These are phyloP conservation scores for Hypoxylon perforatum DNA, from an alignment of 495 filamentous ascomycete species.

Conservation along the genomic window DNA sequence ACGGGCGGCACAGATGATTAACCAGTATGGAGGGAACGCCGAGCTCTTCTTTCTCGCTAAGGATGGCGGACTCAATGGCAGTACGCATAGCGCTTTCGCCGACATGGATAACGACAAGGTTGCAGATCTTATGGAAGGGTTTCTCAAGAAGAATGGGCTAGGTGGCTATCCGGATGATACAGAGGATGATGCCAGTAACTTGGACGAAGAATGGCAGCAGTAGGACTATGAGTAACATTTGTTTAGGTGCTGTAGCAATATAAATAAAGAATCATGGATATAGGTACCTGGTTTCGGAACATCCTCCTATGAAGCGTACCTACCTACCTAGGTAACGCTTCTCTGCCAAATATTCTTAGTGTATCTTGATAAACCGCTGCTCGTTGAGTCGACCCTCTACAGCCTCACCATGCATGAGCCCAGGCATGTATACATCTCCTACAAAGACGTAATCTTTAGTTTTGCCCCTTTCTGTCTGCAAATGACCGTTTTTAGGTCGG, in stretches of 20 bases:
- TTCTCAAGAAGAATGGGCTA: conserved; percentile 49
- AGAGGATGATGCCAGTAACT: conserved; percentile 4
- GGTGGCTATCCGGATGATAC: conserved; percentile 43
- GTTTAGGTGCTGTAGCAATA: too few relatives aligned
- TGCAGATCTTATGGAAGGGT: conserved; percentile 52
- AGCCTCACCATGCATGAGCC: conserved; percentile 23
- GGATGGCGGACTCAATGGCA: conserved; percentile 54
- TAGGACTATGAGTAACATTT: background rate
- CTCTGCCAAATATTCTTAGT: background rate
- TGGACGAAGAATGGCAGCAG: background rate
- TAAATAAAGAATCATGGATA: too few relatives aligned
- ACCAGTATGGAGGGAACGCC: conserved; percentile 59
- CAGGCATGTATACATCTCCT: conserved; percentile 22
- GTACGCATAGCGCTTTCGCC: conserved; percentile 58
- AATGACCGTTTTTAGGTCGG: background rate
- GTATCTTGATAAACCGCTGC: conserved; percentile 20
- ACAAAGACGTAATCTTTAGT: conserved; percentile 14
- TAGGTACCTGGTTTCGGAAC: too few relatives aligned
- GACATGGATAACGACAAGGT: conserved; percentile 59
- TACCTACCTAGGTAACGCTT: background rate
- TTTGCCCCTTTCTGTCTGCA: background rate
- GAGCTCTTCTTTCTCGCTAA: conserved; percentile 53
- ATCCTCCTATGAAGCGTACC: too few relatives aligned
- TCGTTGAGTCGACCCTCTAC: conserved; percentile 15
- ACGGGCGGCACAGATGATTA: conserved; percentile 52